Evolutionary conservation across 352 stramenopile genomes (phyloP).

Genomic region (Phytopythium vexans): DNA sequence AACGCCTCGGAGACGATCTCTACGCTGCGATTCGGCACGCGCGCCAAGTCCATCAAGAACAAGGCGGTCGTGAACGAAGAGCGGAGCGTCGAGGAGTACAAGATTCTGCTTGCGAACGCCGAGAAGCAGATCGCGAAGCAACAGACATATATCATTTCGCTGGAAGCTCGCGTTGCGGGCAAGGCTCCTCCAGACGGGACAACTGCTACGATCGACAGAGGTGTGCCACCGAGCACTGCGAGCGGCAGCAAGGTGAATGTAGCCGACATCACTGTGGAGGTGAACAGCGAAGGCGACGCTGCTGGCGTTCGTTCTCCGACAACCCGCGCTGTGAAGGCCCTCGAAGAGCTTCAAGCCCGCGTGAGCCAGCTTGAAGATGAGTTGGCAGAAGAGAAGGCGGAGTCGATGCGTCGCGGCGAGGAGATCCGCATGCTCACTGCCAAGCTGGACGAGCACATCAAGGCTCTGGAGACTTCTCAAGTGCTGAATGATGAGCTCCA

Average conservation of each 20-base stretch:
- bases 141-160: conserved; percentile 78
- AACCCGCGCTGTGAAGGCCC: conserved; percentile 46
- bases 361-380: conserved; percentile 74
- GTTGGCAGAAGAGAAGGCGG: conserved; percentile 73
- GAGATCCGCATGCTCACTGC: conserved; percentile 71
- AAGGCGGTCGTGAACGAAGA: conserved; percentile 93
- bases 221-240: neutral
- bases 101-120: conserved; percentile 73
- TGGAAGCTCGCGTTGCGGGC: conserved; percentile 58
- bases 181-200: conserved; percentile 8
- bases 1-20: conserved; percentile 91
- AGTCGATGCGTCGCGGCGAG: conserved; percentile 68
- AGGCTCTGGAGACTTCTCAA: conserved; percentile 57
- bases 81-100: conserved; percentile 89
- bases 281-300: conserved; percentile 7
- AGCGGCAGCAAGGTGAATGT: conserved; percentile 9
- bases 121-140: conserved; percentile 82
- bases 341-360: conserved; percentile 72
- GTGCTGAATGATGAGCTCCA: conserved; percentile 60
- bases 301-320: conserved; percentile 28
- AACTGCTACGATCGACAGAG: neutral
- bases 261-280: conserved; percentile 23
- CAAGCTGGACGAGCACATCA: conserved; percentile 57
- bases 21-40: conserved; percentile 89
- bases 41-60: conserved; percentile 95